Evolutionary conservation across 139 green algal genomes (phyloP), one percentile per base, ranked within the genome.

Genomic region (Ettlia oleoabundans): DNA sequence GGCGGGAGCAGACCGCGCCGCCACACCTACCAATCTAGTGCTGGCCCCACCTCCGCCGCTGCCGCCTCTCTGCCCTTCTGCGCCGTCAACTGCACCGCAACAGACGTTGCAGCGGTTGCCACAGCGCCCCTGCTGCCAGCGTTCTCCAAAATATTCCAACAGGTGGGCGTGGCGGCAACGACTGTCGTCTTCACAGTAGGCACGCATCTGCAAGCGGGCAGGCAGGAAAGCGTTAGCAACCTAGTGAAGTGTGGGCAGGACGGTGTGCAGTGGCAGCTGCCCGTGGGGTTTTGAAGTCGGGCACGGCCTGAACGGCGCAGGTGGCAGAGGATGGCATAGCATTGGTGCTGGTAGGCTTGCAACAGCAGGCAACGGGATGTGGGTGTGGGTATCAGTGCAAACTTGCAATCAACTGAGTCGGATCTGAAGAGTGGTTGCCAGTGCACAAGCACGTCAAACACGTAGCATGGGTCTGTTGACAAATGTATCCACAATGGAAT

Each of bases 101-200:
- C 75, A 81, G 10, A 72, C 58, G n/a, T 81, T 58, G 58, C 75
- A 81, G n/a, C 33, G 18, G 58, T n/a, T 40, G 58, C 58, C 40
- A 38, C 75, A 81, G 33, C 72, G 42, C 30, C 26, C 41, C 72
- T 81, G 75, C 40, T 40, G 28, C 73, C 75, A 81, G 4, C 24
- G 3, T 30, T 81, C 75, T 4, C 75, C 75, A 42, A 81, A 81
- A 38, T 81, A 81, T 4, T 30, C 28, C 43, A 94, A 58, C 73
- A 94, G 68, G 21, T 79, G 61, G 0, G 65, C 80, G 51, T 94
- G 91, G 15, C 91, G 86, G 83, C 91, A 92, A 0, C 28, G 40
- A 35, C 66, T n/a, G 28, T 42, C 32, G 1, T 88, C 75, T 35
- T 81, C 65, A 76, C 89, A 93, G 40, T 85, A 93, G 0, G 70